phyloP scores from a whole-genome alignment of 306 rosid species.

The Acacia melanoxylon region DNA sequence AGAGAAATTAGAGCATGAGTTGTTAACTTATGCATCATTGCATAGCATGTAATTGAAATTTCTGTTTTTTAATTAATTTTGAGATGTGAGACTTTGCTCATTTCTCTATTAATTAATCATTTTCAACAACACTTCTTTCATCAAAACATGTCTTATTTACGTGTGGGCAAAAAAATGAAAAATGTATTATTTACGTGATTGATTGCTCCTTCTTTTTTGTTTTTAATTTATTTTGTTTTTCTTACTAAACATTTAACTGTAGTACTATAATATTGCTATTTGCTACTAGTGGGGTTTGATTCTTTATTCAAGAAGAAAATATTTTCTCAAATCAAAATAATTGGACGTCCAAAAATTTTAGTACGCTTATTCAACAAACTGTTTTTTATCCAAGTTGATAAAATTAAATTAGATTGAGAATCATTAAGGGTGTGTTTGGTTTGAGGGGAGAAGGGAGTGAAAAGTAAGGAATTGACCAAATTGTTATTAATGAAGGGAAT shows the following conservation, averaged over 20 bases:
- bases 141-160: background rate
- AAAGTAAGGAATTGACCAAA: no score
- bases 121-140: background rate
- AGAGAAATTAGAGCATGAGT: slow-evolving; percentile 14
- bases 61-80: background rate
- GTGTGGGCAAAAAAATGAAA: no score
- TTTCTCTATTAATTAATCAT: background rate
- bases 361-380: background rate
- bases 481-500: no score
- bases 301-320: background rate
- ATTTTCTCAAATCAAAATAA: background rate
- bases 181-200: background rate
- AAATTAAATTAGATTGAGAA: background rate
- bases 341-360: background rate
- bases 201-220: background rate
- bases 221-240: background rate
- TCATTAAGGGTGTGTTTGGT: background rate
- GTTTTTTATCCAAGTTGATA: background rate
- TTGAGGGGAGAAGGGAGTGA: no score
- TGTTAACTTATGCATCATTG: background rate
- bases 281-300: background rate
- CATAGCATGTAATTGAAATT: background rate
- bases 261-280: background rate
- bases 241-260: background rate
- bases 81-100: slow-evolving; percentile 8